Evolutionary conservation across 345 rosid genomes (phyloP).

Genomic region (Cardiospermum halicacabum): DNA sequence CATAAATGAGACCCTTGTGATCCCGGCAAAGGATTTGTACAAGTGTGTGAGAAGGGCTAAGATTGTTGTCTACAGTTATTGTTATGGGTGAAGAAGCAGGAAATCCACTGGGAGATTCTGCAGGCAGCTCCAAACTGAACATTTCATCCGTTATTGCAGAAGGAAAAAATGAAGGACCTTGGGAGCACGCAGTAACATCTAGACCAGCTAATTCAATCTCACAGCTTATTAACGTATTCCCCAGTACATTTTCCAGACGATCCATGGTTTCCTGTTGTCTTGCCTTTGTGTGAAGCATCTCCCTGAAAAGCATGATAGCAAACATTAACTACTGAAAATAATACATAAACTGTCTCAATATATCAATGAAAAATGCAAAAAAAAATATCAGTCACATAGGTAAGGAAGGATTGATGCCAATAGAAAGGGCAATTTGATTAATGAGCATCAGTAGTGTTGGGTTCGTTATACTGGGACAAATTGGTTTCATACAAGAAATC

Average conservation of each 20-base stretch:
- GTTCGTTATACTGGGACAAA: too few relatives aligned
- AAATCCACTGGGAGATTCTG: slow-evolving; percentile 28
- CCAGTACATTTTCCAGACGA: slow-evolving; percentile 34
- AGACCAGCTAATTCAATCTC: slow-evolving; percentile 55
- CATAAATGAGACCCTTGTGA: slow-evolving; percentile 69
- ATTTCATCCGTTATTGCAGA: slow-evolving; percentile 44
- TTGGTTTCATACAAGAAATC: not conserved
- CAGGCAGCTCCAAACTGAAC: slow-evolving; percentile 43
- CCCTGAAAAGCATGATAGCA: slow-evolving; percentile 26
- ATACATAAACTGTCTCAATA: not conserved
- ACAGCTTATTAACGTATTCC: slow-evolving; percentile 51
- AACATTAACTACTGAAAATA: not conserved
- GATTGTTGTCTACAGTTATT: slow-evolving; percentile 43
- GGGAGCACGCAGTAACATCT: slow-evolving; percentile 55
- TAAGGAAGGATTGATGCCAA: too few relatives aligned
- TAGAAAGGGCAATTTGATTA: too few relatives aligned
- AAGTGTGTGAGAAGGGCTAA: slow-evolving; percentile 62
- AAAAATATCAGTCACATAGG: too few relatives aligned
- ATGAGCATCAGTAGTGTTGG: too few relatives aligned
- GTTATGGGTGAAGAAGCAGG: slow-evolving; percentile 32
- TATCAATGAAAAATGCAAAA: not conserved
- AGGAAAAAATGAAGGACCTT: slow-evolving; percentile 53
- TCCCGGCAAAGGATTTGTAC: slow-evolving; percentile 56
- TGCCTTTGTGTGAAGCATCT: slow-evolving; percentile 40
- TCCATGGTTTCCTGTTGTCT: slow-evolving; percentile 45